These are phyloP conservation scores for Diospyros lotus DNA, from an alignment of 148 eudicot genomes.

Conservation along the genomic window DNA sequence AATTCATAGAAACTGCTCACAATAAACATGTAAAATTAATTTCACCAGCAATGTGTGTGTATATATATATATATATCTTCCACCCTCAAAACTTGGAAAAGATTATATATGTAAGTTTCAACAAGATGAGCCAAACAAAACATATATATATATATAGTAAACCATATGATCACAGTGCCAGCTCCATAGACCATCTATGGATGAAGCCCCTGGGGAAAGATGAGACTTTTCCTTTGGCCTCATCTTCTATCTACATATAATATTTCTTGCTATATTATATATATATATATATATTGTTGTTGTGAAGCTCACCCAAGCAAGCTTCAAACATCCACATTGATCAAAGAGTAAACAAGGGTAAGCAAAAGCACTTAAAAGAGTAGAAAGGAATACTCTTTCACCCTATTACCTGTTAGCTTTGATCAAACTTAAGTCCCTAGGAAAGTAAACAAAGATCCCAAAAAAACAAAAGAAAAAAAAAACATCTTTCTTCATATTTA, in stretches of 20 bases:
- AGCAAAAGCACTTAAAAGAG: not conserved
- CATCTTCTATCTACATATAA: not conserved
- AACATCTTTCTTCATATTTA: not conserved
- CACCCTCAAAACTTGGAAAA: too few species aligned
- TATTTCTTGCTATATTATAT: not conserved
- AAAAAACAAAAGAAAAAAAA: too few species aligned
- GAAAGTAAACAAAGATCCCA: not conserved
- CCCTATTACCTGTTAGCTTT: not conserved
- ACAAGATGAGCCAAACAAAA: too few species aligned
- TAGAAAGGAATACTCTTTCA: not conserved
- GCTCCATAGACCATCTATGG: not conserved
- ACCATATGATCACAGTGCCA: too few species aligned
- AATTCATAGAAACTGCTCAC: not conserved
- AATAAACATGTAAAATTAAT: too few species aligned
- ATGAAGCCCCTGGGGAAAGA: not conserved
- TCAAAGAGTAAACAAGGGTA: not conserved
- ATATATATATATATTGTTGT: not conserved
- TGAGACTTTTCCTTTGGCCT: not conserved
- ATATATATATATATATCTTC: too few species aligned
- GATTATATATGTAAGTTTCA: too few species aligned
- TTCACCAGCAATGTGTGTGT: too few species aligned
- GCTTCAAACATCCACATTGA: slow-evolving; percentile 6
- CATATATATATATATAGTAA: too few species aligned
- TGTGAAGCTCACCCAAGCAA: not conserved
- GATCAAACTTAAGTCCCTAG: slow-evolving; percentile 4